These are phyloP conservation scores for Phaeosphaeria sp. DNA, from an alignment of 2,329 filamentous ascomycete genomes.

Conservation along the genomic window DNA sequence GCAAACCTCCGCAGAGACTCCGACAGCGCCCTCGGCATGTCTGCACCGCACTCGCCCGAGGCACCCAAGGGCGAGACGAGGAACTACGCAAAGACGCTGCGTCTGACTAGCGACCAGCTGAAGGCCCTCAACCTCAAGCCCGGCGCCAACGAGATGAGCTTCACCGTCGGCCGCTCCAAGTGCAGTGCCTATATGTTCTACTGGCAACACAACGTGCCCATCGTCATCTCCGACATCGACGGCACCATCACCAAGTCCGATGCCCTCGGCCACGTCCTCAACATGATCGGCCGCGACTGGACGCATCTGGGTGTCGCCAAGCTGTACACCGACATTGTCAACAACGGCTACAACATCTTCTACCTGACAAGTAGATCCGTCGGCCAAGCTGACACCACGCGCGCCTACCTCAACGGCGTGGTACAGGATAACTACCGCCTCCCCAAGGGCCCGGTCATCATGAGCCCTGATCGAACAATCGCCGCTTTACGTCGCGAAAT, in stretches of 20 bases:
- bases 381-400: constrained; percentile 88
- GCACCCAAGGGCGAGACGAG: constrained; percentile 68
- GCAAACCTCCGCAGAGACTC: constrained; percentile 72
- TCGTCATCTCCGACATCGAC: constrained; percentile 98
- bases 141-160: constrained; percentile 93
- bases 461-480: constrained; percentile 94
- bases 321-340: constrained; percentile 91
- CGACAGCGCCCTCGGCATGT: constrained; percentile 71
- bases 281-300: constrained; percentile 97
- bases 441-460: constrained; percentile 89
- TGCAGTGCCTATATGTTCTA: constrained; percentile 93
- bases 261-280: constrained; percentile 90
- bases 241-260: constrained; percentile 98
- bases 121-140: constrained; percentile 82
- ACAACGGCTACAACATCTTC: constrained; percentile 98
- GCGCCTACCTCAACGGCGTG: constrained; percentile 88
- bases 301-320: constrained; percentile 97
- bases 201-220: constrained; percentile 89
- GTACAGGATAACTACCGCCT: constrained; percentile 85
- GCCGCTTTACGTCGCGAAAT: constrained; percentile 90
- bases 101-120: constrained; percentile 93
- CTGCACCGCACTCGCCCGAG: constrained; percentile 62
- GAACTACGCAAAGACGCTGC: constrained; percentile 95
- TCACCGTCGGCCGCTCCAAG: constrained; percentile 93
- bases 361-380: constrained; percentile 95